phyloP scores from a whole-genome alignment of 1,284 basidiomycete species.

The Puccinia hordei region DNA sequence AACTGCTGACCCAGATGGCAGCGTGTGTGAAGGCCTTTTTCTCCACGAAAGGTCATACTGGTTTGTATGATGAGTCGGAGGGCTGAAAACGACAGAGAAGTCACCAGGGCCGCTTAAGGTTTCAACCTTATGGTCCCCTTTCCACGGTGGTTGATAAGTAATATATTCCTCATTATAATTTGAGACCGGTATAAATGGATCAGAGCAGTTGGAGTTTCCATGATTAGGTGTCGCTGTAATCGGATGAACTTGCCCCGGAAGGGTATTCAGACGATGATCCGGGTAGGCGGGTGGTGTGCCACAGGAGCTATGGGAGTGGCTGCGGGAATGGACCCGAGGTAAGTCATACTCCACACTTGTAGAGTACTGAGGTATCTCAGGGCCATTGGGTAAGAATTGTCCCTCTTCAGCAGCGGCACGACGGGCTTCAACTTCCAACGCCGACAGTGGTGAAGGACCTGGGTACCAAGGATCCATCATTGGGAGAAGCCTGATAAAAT shows the following conservation, averaged over 20 bases:
- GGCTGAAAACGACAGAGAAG: background rate
- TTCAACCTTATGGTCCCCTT: background rate
- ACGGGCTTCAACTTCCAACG: slow-evolving; percentile 21
- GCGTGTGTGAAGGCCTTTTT: slow-evolving; percentile 9
- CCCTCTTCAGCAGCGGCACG: slow-evolving; percentile 26
- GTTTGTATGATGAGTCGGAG: background rate
- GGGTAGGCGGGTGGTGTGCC: slow-evolving; percentile 32
- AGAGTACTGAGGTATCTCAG: slow-evolving; percentile 11
- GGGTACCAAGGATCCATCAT: slow-evolving; percentile 48
- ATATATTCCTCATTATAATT: slow-evolving; percentile 15
- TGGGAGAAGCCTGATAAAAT: background rate
- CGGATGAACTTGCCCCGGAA: background rate
- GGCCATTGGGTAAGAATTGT: background rate
- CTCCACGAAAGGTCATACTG: slow-evolving; percentile 14
- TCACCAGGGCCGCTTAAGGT: background rate
- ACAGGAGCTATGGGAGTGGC: slow-evolving; percentile 21
- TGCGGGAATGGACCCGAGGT: slow-evolving; percentile 16
- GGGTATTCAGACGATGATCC: background rate
- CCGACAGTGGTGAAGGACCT: slow-evolving; percentile 12
- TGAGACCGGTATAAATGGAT: slow-evolving; percentile 18
- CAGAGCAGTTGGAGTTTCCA: background rate
- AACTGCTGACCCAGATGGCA: slow-evolving; percentile 10
- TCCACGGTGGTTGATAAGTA: slow-evolving; percentile 11
- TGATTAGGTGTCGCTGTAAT: slow-evolving; percentile 8
- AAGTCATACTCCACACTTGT: slow-evolving; percentile 31